Base-by-base conservation (phyloP, 2,329 filamentous ascomycete genomes). In the Phialemonium atrogriseum region DNA sequence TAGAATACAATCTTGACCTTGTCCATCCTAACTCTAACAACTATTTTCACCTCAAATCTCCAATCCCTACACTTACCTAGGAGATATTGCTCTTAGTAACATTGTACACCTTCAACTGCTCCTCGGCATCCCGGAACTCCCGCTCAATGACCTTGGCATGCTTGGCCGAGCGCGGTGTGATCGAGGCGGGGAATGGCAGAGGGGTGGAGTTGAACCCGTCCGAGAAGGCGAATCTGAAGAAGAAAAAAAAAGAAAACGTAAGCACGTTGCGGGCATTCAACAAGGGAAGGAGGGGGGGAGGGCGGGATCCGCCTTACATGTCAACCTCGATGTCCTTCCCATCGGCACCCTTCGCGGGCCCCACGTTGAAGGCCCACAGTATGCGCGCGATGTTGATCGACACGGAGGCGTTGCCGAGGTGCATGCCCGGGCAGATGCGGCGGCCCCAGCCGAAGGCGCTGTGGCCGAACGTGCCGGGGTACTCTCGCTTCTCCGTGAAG, bases 361-460 rank as follows among this genome's bases (percentile, higher is more conserved):
- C 38, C 5, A 66, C 46, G 0, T 66, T 44, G 32, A 74, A 75
- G 0, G 59, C 70, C 73, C 72, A 78, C 0, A 78, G 45, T 0
- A 70, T 50, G 3, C 64, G 58, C 0, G 66, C 56, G 13, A 70
- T 60, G 25, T 56, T 61, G 2, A 68, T 48, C 8, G 58, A 55
- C 0, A 75, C 53, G 0, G 61, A 71, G 0, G 67, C 60, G 24
- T 68, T 62, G 0, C 66, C 68, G 1, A 76, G 57, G 31, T 76
- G 68, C 40, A 69, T 52, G 0, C 60, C 60, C 0, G 60, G 58
- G 10, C 60, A 64, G 7, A 61, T 45, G 2, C 60, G 48, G 10
- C 60, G 50, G 0, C 60, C 60, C 49, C 57, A 62, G 3, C 60
- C 60, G 23, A 63, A 64, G 0, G 57, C 55, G 4, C 57, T 59